A percentile compares a stretch with the other conserved stretches of the same genome.
Evolutionary conservation across 179 eudicot genomes (phyloP).

Genomic region (Beta corolliflora): DNA sequence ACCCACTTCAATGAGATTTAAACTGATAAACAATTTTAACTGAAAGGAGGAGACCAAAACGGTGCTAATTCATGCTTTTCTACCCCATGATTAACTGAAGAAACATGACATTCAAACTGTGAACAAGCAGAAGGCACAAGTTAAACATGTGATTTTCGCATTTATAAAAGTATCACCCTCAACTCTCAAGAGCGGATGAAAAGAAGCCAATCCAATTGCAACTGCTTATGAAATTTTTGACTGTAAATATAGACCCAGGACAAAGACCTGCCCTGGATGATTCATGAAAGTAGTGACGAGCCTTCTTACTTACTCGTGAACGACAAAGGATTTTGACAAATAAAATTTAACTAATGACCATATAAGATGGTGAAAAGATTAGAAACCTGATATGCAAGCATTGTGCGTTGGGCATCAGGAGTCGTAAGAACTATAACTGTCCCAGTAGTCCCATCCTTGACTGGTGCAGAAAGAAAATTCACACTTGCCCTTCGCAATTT

Average conservation of each 20-base stretch:
- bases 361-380: constrained; percentile 1
- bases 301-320: neutral
- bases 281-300: neutral
- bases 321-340: neutral
- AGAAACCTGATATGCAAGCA: constrained; percentile 95
- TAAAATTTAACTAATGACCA: neutral
- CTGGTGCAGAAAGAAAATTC: constrained; percentile 87
- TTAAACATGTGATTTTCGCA: neutral
- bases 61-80: neutral
- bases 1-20: too few species aligned
- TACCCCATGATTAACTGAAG: neutral
- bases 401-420: constrained; percentile 97
- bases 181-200: neutral
- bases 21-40: neutral
- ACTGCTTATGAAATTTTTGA: neutral
- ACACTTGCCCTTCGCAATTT: constrained; percentile 88
- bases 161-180: too few species aligned
- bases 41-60: neutral
- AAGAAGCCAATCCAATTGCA: neutral
- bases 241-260: neutral
- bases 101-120: neutral
- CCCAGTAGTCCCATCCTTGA: constrained; percentile 95
- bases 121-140: neutral
- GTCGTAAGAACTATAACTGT: constrained; percentile 97
- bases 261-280: neutral